Evolutionary conservation across 495 filamentous ascomycete species (phyloP).

Genomic region (Penicillium macrosclerotiorum): DNA sequence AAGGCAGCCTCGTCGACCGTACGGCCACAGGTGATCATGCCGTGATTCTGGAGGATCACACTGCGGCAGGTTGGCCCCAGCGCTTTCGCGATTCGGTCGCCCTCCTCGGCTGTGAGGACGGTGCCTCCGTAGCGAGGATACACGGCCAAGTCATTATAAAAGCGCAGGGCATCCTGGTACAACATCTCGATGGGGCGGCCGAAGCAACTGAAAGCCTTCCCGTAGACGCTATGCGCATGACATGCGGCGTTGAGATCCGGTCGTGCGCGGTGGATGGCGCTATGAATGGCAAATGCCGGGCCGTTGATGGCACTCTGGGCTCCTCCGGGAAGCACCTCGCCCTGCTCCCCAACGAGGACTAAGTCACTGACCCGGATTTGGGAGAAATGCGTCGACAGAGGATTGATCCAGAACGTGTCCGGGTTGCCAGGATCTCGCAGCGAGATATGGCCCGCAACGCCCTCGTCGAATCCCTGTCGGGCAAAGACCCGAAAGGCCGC

Average conservation of each 20-base stretch:
- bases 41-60: constrained; percentile 60
- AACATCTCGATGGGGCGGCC: constrained; percentile 37
- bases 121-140: constrained; percentile 45
- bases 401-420: constrained; percentile 47
- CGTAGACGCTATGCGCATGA: constrained; percentile 35
- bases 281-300: constrained; percentile 60
- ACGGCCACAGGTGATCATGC: constrained; percentile 51
- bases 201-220: constrained; percentile 29
- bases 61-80: constrained; percentile 52
- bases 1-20: constrained; percentile 58
- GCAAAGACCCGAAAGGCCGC: constrained; percentile 57
- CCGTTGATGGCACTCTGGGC: constrained; percentile 44
- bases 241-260: constrained; percentile 37
- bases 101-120: constrained; percentile 55
- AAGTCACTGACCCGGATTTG: constrained; percentile 36
- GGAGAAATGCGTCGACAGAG: constrained; percentile 40
- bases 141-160: constrained; percentile 45
- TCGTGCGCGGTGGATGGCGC: constrained; percentile 31
- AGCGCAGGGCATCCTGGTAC: constrained; percentile 31
- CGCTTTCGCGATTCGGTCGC: constrained; percentile 47
- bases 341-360: constrained; percentile 37
- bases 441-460: constrained; percentile 57
- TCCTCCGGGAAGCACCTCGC: constrained; percentile 40
- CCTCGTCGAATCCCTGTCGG: constrained; percentile 56
- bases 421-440: constrained; percentile 14